These are phyloP conservation scores for Penicillium fimorum DNA, from an alignment of 495 filamentous ascomycete species.

Conservation along the genomic window DNA sequence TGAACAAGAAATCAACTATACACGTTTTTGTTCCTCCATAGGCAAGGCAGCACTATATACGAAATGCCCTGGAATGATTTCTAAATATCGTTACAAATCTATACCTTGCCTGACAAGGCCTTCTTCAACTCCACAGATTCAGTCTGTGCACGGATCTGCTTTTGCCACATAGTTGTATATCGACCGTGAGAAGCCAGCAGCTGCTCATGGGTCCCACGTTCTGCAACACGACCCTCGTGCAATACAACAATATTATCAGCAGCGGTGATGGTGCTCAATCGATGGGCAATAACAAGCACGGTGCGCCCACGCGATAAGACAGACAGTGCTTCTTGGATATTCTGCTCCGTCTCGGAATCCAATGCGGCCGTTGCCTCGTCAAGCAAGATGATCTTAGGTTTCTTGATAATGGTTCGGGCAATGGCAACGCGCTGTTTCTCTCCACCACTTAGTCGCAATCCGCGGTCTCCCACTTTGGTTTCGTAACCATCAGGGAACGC, in stretches of 20 bases:
- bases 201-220: background rate
- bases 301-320: constrained; percentile 70
- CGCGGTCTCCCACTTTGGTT: constrained; percentile 81
- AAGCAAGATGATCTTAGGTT: constrained; percentile 80
- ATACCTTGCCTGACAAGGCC: background rate
- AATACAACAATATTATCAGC: constrained; percentile 1
- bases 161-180: constrained; percentile 80
- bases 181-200: constrained; percentile 60
- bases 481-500: constrained; percentile 77
- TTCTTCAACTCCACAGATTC: background rate
- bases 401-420: constrained; percentile 81
- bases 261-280: constrained; percentile 71
- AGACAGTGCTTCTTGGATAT: constrained; percentile 73
- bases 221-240: background rate
- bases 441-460: constrained; percentile 78
- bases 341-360: constrained; percentile 64
- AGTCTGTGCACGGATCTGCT: constrained; percentile 51
- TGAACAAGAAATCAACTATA: background rate
- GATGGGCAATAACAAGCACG: constrained; percentile 67
- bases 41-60: background rate
- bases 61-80: too few species aligned
- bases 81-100: background rate
- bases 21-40: background rate
- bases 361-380: constrained; percentile 41
- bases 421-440: constrained; percentile 89